A percentile compares a stretch with the other conserved stretches of the same genome.
Evolutionary conservation across 257 asterid species (phyloP).

Genomic region (Gardenia jasminoides): DNA sequence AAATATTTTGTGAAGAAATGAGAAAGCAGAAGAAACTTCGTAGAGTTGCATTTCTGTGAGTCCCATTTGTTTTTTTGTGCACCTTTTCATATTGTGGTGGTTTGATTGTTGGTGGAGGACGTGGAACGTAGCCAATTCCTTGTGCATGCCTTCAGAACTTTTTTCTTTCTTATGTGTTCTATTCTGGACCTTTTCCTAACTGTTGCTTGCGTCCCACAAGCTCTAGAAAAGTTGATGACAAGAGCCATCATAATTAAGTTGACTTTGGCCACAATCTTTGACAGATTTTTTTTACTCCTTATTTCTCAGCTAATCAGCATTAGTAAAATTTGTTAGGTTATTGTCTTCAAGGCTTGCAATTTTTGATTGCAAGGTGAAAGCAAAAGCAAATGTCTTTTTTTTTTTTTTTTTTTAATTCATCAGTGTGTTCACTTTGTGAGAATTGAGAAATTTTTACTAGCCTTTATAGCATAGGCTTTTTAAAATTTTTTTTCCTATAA

Average conservation of each 20-base stretch:
- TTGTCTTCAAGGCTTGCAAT: not conserved
- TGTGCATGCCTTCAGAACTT: not conserved
- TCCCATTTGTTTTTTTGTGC: not conserved
- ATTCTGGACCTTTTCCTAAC: not conserved
- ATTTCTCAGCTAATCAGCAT: not conserved
- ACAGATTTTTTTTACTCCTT: not conserved
- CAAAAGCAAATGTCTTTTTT: not conserved
- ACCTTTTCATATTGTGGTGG: not conserved
- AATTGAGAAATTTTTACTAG: not conserved
- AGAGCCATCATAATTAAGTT: not conserved
- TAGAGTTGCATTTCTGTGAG: not conserved
- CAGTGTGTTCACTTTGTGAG: not conserved
- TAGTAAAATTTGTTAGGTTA: not conserved
- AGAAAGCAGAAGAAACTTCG: not conserved
- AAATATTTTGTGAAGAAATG: not conserved
- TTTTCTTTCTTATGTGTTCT: not conserved
- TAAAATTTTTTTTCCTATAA: too few species aligned
- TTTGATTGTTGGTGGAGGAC: not conserved
- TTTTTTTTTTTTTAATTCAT: too few species aligned
- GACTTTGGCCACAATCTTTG: not conserved
- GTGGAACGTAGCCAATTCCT: not conserved
- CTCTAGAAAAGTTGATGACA: conserved; percentile 2
- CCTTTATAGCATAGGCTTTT: not conserved
- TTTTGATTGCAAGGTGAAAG: not conserved
- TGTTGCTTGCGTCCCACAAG: not conserved